These are phyloP conservation scores for Delphinella strobiligena DNA, from an alignment of 2,329 filamentous ascomycete genomes.

Conservation along the genomic window DNA sequence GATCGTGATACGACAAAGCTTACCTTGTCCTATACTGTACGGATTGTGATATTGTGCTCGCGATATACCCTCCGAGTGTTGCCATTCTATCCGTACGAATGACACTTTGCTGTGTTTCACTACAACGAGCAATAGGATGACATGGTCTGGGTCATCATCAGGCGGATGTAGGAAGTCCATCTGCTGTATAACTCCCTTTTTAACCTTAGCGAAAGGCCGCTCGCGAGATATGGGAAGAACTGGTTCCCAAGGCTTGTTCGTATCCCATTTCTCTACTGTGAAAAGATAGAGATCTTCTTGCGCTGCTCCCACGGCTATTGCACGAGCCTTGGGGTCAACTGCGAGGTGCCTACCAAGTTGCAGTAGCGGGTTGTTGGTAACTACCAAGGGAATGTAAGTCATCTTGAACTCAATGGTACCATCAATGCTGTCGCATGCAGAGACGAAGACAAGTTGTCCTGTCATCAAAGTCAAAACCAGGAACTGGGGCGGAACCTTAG, in stretches of 20 bases:
- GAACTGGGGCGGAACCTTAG: constrained; percentile 56
- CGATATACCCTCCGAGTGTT: constrained; percentile 4
- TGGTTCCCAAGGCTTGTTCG: not conserved
- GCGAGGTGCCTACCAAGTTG: constrained; percentile 55
- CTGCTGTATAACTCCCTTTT: constrained; percentile 67
- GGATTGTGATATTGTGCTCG: not conserved
- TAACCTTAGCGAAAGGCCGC: constrained; percentile 20
- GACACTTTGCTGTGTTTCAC: constrained; percentile 31
- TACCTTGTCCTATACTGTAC: not conserved
- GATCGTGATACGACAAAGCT: too few relatives aligned
- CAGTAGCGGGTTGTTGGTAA: constrained; percentile 40
- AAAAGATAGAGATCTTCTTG: constrained; percentile 61
- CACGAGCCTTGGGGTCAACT: constrained; percentile 59
- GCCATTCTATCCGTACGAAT: constrained; percentile 21
- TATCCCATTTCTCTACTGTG: constrained; percentile 23
- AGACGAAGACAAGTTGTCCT: constrained; percentile 66
- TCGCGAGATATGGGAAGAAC: constrained; percentile 45
- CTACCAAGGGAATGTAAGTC: constrained; percentile 42
- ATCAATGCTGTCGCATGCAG: constrained; percentile 38
- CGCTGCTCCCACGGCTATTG: constrained; percentile 57
- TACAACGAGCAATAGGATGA: constrained; percentile 62
- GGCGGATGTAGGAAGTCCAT: constrained; percentile 75
- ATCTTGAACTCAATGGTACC: constrained; percentile 43
- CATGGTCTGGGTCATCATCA: constrained; percentile 48
- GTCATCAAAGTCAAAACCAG: constrained; percentile 65